Evolutionary conservation across 768 basidiomycete species (phyloP), one percentile per base, ranked within the genome.

Genomic region (Tylopilus subfusipes): DNA sequence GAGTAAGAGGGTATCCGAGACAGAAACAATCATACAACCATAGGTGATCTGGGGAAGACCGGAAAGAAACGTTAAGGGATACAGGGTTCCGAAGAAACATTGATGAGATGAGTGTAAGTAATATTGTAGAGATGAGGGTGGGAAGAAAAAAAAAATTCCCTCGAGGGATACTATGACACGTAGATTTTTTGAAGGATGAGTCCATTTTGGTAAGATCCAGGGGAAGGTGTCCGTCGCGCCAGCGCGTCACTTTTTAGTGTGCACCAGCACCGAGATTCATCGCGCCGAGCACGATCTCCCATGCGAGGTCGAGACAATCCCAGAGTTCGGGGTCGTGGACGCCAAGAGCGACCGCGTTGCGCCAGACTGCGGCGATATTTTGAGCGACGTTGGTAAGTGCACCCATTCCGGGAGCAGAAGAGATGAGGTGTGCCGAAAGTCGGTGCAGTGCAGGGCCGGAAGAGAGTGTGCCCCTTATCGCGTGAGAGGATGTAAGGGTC

Each of bases 291-390:
- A 88, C 68, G 36, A 85, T 74, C 62, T 82, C 78, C 86, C 88
- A 92, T 40, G 83, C 79, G 39, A 79, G 66, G 55, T 88, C 85
- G 55, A 92, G 77, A 19, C 77, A 76, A 22, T 78, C 75, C 88
- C 88, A 92, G 42, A 91, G 71, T 21, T 73, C 73, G 31, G 80
- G 77, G 59, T 90, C 85, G 48, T 78, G 80, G 2, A 90, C 68
- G 4, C 88, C 88, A n/a, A 92, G 75, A 21, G 80, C 79, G 55
- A 82, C 83, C 3, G 78, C 80, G 63, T 91, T 90, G 54, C 80
- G 76, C 86, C 88, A 92, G 30, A 90, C 67, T 8, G 84, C 88
- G 52, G 84, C 78, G 34, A 89, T 78, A 33, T 65, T 71, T 48
- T 73, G 68, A 6, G 78, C 71, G 50, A 79, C 75, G 36, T 73